Base-by-base conservation (phyloP, 2,329 filamentous ascomycete species). In the Microthyrium microscopicum region DNA sequence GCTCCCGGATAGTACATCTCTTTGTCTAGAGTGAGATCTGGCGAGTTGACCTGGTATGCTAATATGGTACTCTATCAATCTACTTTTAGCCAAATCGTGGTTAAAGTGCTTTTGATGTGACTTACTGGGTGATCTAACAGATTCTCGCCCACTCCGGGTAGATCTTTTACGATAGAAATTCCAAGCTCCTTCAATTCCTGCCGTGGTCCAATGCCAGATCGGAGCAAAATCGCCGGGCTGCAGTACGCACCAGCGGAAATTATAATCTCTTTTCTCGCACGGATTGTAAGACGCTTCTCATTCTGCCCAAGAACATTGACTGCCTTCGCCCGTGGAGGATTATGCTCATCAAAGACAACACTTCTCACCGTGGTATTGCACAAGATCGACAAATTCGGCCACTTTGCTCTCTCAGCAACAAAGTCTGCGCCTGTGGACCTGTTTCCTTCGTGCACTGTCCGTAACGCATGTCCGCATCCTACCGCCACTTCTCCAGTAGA, bases 61-160 rank as follows among this genome's bases (percentile, higher is more conserved):
- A n/a, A n/a, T n/a, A n/a, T n/a, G n/a, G n/a, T n/a, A n/a, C n/a
- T n/a, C n/a, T n/a, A n/a, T n/a, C n/a, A n/a, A n/a, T n/a, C n/a
- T n/a, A n/a, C n/a, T n/a, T n/a, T n/a, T n/a, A n/a, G n/a, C n/a
- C n/a, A n/a, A n/a, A n/a, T n/a, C n/a, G n/a, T n/a, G n/a, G n/a
- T n/a, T n/a, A n/a, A n/a, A n/a, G n/a, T n/a, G n/a, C n/a, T n/a
- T n/a, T n/a, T n/a, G n/a, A n/a, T n/a, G n/a, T n/a, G n/a, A n/a
- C 8, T 13, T 8, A 25, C 8, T n/a, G 26, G 18, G 22, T 62
- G 58, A 29, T 63, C 60, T 20, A 60, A 55, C 15, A 62, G 51
- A 39, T 62, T 62, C 29, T 58, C 48, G 3, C 66, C 66, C 1
- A 69, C 65, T 0, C 57, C 61, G 0, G 64, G 60, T 0, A 63